Evolutionary conservation across 2,329 filamentous ascomycete genomes (phyloP), one percentile per base, ranked within the genome.

Genomic region (Elsinoe batatas): DNA sequence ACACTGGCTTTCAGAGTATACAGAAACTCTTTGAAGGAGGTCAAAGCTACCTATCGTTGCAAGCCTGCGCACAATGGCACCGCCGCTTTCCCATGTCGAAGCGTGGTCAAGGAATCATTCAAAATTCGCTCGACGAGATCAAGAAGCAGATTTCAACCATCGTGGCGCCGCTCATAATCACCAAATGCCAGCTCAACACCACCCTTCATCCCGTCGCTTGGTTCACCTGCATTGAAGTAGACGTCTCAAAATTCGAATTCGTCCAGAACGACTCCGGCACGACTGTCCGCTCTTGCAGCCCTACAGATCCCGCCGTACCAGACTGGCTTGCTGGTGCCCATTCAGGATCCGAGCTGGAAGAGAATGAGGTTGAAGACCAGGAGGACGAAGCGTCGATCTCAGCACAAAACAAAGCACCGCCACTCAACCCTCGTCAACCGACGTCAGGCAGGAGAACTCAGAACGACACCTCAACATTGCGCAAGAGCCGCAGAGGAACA

Each of bases 1-100:
- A 79, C 58, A 72, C 74, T 47, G 77, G 77, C 1, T 74, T 68
- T 49, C 65, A 64, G 6, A 71, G 79, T 17, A 78, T 77, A 60
- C 64, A 65, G 4, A 58, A 64, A 2, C 64, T 79, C 18, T 62
- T 62, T 8, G 58, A 64, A 3, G 76, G 67, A 1, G 73, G 71
- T 3, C 65, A 72, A 3, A 64, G 66, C 0, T 79, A 78, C 61
- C 70, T 79, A 53, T 65, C 67, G 50, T 67, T 69, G 51, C 56
- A 56, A 35, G 60, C 70, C 60, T 65, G 71, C 56, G 64, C 65
- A 11, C 65, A 68, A 18, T 74, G 74, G 62, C 68, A 74, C 59
- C 58, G 58, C 5, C 64, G 65, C 44, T 74, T 74, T 43, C 71
- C 72, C 1, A 72, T 75, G 68, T 73, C 68, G 12, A 64, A 64